These are phyloP conservation scores for Lactarius sp. DNA, from an alignment of 768 basidiomycete genomes.

Conservation along the genomic window DNA sequence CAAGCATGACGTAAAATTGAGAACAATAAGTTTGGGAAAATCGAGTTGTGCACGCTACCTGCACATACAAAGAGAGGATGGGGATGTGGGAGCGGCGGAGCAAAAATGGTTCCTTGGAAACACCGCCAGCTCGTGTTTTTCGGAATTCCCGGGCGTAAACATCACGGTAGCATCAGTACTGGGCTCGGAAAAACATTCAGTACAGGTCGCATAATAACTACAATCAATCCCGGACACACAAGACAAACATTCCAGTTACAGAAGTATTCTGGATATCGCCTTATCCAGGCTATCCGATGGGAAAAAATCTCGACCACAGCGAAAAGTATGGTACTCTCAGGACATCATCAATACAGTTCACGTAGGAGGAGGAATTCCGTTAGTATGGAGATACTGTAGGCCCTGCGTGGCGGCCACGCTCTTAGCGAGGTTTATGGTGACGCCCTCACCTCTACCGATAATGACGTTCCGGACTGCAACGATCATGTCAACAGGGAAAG, in stretches of 20 bases:
- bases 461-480: background rate
- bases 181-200: background rate
- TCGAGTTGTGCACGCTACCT: too few species aligned
- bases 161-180: background rate
- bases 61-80: too few species aligned
- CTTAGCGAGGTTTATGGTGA: background rate
- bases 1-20: too few species aligned
- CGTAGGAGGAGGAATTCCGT: background rate
- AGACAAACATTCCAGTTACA: background rate
- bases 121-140: too few species aligned
- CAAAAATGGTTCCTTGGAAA: too few species aligned
- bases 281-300: too few species aligned
- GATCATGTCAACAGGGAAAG: background rate
- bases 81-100: too few species aligned
- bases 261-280: background rate
- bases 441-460: background rate
- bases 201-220: background rate
- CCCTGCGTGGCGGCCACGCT: background rate
- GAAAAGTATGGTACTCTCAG: too few species aligned
- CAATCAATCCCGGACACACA: too few species aligned
- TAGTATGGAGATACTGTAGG: background rate
- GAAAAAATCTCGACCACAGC: background rate
- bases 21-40: too few species aligned
- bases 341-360: background rate
- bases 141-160: background rate